Base-by-base conservation (phyloP, 371 early-diverging fungal genomes). In the Catenaria anguillulae region DNA sequence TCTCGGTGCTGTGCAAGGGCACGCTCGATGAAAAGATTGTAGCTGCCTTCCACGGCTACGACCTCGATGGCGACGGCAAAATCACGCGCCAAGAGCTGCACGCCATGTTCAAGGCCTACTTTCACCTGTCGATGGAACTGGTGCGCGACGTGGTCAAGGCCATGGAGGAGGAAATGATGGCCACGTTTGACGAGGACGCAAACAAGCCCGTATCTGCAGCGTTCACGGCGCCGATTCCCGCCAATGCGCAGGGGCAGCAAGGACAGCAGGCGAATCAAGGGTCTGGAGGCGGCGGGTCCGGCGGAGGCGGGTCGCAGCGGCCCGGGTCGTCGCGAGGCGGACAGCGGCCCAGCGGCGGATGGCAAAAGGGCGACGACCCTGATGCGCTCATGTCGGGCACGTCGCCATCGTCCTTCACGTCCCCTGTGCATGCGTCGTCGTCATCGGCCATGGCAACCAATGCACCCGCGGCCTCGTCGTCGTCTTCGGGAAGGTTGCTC, bases 121-220 rank as follows among this genome's bases (percentile, higher is more conserved):
- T 91, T 63, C 83, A 88, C 68, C 73, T 90, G 2, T 85, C 86
- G 0, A 90, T 88, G 87, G 90, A 88, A 61, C 74, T 91, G 8
- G 90, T 92, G 2, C 76, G 90, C 33, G 92, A 90, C 62, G 88
- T 90, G 5, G 90, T 90, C 43, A 89, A 87, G 60, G 85, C 84
- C 17, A 87, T 92, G 84, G 90, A 92, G 62, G 86, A 84, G 59
- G 90, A 86, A 45, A 84, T 93, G 84, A 87, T 93, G 78, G 87
- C 85, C 50, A 76, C 80, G 2, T 88, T 89, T 67, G 93, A 94
- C 66, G 88, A 90, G 50, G 82, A 89, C 33, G 87, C 88, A 0
- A 82, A 86, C 0, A 91, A 92, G 68, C 94, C 97, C n/a, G 87
- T 93, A 12, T 86, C 89, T 31, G 86, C 95, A 0, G 86, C 90